phyloP scores from a whole-genome alignment of 306 rosid genomes.

The Dalbergia oliveri region DNA sequence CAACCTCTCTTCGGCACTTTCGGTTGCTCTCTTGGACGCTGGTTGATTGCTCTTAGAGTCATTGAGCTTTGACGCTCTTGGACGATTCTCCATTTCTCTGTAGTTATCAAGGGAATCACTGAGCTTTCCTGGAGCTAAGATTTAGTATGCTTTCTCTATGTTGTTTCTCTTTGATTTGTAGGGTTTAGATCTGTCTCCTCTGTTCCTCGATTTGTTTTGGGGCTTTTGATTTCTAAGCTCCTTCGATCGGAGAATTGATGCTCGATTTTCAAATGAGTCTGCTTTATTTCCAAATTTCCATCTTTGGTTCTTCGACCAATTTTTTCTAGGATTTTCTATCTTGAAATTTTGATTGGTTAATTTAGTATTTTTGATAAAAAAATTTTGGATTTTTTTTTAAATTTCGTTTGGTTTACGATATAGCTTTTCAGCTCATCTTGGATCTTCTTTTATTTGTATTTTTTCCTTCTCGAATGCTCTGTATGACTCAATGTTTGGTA shows the following conservation, averaged over 20 bases:
- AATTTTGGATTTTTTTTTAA: neutral
- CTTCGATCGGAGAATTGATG: slow-evolving; percentile 3
- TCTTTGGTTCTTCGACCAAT: neutral
- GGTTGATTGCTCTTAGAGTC: too few relatives aligned
- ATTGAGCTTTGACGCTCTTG: too few relatives aligned
- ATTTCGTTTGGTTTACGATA: neutral
- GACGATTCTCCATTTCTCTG: too few relatives aligned
- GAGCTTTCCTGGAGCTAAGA: too few relatives aligned
- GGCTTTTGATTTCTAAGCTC: neutral
- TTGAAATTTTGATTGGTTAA: neutral
- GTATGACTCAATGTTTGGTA: neutral
- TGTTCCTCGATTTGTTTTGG: slow-evolving; percentile 40
- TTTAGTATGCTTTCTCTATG: too few relatives aligned
- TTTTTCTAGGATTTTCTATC: neutral
- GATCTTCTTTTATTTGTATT: neutral
- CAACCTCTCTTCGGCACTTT: too few relatives aligned
- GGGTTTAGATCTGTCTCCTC: too few relatives aligned
- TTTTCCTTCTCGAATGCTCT: neutral
- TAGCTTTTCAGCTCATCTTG: neutral
- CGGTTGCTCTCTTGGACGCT: too few relatives aligned
- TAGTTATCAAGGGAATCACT: too few relatives aligned
- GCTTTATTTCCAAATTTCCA: neutral
- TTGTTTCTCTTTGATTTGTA: too few relatives aligned
- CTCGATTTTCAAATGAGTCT: neutral
- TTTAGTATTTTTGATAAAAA: neutral